A percentile compares a stretch with the other conserved stretches of the same genome.
These are phyloP conservation scores for Globisporangium solare DNA, from an alignment of 352 stramenopile species.

Conservation along the genomic window DNA sequence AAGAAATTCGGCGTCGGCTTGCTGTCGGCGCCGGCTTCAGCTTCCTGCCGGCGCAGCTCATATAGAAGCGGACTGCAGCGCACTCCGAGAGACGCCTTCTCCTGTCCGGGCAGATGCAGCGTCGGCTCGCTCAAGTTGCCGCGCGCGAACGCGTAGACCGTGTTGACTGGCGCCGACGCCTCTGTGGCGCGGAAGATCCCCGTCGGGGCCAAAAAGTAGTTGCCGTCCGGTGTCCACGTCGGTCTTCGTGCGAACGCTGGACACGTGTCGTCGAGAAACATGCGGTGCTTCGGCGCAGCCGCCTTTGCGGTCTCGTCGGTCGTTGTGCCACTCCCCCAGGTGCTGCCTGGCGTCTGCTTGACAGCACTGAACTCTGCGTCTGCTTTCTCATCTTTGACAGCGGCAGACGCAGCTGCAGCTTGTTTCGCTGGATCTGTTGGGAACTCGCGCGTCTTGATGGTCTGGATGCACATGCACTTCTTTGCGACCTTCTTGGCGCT, in stretches of 20 bases:
- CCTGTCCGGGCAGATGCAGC: slow-evolving; percentile 89
- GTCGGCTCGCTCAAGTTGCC: slow-evolving; percentile 90
- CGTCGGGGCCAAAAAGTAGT: slow-evolving; percentile 89
- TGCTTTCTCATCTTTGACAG: too few relatives aligned
- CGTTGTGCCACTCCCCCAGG: slow-evolving; percentile 4
- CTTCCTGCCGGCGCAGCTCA: slow-evolving; percentile 41
- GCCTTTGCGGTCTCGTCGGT: slow-evolving; percentile 5
- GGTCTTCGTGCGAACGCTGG: slow-evolving; percentile 93
- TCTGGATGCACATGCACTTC: slow-evolving; percentile 76
- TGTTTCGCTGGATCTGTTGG: slow-evolving; percentile 8
- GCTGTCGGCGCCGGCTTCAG: neutral
- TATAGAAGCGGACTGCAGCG: slow-evolving; percentile 93
- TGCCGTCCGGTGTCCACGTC: slow-evolving; percentile 91
- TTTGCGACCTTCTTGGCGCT: slow-evolving; percentile 63
- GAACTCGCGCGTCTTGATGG: slow-evolving; percentile 75
- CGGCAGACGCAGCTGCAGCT: too few relatives aligned
- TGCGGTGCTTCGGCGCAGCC: slow-evolving; percentile 50
- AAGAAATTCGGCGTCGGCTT: slow-evolving; percentile 58
- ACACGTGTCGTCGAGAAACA: slow-evolving; percentile 94
- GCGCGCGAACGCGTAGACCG: slow-evolving; percentile 93
- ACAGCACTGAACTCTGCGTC: too few relatives aligned
- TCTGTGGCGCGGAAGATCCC: slow-evolving; percentile 56
- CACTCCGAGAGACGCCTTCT: slow-evolving; percentile 92
- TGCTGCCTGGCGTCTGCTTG: slow-evolving; percentile 5
- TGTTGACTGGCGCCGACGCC: slow-evolving; percentile 47